Evolutionary conservation across 768 basidiomycete species (phyloP).

Genomic region (Sutorius australiensis): DNA sequence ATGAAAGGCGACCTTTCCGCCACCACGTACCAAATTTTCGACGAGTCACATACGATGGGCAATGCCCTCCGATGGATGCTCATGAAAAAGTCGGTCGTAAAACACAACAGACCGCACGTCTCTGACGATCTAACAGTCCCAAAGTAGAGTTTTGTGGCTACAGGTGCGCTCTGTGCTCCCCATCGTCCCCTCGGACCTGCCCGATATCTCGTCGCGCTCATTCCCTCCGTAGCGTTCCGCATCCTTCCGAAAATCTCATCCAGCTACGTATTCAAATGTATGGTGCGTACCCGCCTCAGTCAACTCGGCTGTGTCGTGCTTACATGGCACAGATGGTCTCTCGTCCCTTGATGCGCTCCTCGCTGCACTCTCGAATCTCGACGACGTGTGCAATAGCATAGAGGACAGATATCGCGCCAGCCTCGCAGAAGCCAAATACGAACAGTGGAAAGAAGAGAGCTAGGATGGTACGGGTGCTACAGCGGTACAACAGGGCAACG

Average conservation of each 20-base stretch:
- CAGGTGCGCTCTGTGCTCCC: slow-evolving; percentile 49
- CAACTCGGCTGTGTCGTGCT: background rate
- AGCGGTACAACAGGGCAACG: background rate
- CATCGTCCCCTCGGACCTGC: slow-evolving; percentile 3
- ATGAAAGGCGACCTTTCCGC: slow-evolving; percentile 85
- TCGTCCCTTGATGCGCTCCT: slow-evolving; percentile 82
- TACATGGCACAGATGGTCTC: slow-evolving; percentile 61
- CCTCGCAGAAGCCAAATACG: slow-evolving; percentile 50
- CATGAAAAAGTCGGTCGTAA: slow-evolving; percentile 87
- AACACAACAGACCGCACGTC: background rate
- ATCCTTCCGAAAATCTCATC: slow-evolving; percentile 96
- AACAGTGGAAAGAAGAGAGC: slow-evolving; percentile 69
- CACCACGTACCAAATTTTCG: slow-evolving; percentile 86
- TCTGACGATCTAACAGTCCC: slow-evolving; percentile 51
- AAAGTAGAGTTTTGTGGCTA: slow-evolving; percentile 99
- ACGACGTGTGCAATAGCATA: slow-evolving; percentile 67
- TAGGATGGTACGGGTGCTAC: slow-evolving; percentile 22
- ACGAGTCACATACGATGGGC: slow-evolving; percentile 95
- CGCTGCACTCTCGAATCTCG: slow-evolving; percentile 71
- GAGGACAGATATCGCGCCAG: slow-evolving; percentile 65
- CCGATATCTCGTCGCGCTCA: background rate
- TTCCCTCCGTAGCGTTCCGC: slow-evolving; percentile 48
- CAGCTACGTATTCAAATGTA: slow-evolving; percentile 99
- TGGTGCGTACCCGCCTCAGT: slow-evolving; percentile 52
- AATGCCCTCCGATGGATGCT: slow-evolving; percentile 96